Conservation (phyloP, 257 asterid species). For the Anisodus acutangulus region DNA sequence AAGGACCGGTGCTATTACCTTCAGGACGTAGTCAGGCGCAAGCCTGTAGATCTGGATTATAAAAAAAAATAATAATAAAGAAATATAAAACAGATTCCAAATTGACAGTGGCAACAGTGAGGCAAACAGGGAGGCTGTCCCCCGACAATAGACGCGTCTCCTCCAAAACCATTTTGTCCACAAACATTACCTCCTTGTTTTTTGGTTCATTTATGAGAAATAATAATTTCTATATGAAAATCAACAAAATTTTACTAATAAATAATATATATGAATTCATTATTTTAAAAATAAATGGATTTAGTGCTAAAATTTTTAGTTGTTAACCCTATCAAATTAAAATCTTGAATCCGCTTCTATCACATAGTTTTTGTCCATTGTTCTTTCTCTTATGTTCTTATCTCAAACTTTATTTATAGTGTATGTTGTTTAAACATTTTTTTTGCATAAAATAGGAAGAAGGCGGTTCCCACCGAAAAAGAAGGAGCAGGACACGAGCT, state of each 20-base stretch:
- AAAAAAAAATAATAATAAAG: too few species aligned
- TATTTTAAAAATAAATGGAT: too few species aligned
- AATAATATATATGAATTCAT: too few species aligned
- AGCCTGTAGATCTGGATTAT: too few species aligned
- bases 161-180: not conserved
- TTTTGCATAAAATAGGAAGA: not conserved
- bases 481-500: not conserved
- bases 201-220: not conserved
- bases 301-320: too few species aligned
- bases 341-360: too few species aligned
- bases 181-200: not conserved
- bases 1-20: too few species aligned
- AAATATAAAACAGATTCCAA: not conserved
- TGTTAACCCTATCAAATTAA: too few species aligned
- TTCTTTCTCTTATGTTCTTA: not conserved
- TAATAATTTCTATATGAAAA: not conserved
- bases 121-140: constrained; percentile 21
- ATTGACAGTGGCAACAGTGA: constrained; percentile 3
- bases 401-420: not conserved
- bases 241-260: not conserved
- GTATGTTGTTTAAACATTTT: too few species aligned
- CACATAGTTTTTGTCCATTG: too few species aligned
- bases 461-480: not conserved
- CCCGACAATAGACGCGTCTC: not conserved
- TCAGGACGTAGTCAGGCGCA: too few species aligned